Percentiles rank a stretch among this genome's conserved stretches.
These are phyloP conservation scores for Aspergillus bertholletiae DNA, from an alignment of 495 filamentous ascomycete genomes.

Conservation along the genomic window DNA sequence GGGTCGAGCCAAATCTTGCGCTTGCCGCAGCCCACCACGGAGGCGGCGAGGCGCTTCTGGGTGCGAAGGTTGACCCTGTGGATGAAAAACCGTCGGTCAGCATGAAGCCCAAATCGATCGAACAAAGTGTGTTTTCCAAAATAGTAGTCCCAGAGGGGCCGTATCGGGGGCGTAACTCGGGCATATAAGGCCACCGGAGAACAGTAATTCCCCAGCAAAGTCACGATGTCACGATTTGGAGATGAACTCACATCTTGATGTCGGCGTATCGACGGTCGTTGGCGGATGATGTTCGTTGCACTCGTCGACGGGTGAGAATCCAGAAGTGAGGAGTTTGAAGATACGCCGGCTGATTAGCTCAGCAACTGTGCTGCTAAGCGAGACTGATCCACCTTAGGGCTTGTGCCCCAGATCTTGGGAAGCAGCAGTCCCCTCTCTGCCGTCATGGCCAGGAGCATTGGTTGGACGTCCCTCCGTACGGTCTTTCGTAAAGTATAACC, in stretches of 20 bases:
- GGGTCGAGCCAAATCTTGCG: slow-evolving; percentile 99
- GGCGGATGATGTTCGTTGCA: slow-evolving; percentile 51
- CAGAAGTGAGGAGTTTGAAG: slow-evolving; percentile 44
- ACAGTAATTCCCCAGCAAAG: slow-evolving; percentile 13
- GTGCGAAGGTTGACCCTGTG: slow-evolving; percentile 97
- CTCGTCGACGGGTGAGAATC: slow-evolving; percentile 41
- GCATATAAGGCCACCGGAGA: slow-evolving; percentile 14
- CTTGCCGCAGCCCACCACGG: slow-evolving; percentile 97
- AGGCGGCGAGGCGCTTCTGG: slow-evolving; percentile 99
- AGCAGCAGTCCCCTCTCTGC: too few species aligned
- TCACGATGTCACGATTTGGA: slow-evolving; percentile 17
- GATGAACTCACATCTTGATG: slow-evolving; percentile 53
- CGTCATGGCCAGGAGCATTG: too few species aligned
- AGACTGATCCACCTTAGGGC: slow-evolving; percentile 36
- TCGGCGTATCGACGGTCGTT: slow-evolving; percentile 54
- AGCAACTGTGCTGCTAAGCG: slow-evolving; percentile 44
- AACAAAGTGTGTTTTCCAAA: slow-evolving; percentile 8
- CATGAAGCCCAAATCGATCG: slow-evolving; percentile 21
- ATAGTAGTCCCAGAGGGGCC: not conserved
- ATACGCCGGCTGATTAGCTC: slow-evolving; percentile 44
- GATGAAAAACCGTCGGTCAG: slow-evolving; percentile 34
- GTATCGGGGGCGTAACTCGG: slow-evolving; percentile 5
- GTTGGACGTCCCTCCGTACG: not conserved
- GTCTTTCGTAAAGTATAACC: too few species aligned
- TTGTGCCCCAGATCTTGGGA: too few species aligned